Evolutionary conservation across 495 filamentous ascomycete genomes (phyloP).

Genomic region (Friedmanniomyces endolithicus): DNA sequence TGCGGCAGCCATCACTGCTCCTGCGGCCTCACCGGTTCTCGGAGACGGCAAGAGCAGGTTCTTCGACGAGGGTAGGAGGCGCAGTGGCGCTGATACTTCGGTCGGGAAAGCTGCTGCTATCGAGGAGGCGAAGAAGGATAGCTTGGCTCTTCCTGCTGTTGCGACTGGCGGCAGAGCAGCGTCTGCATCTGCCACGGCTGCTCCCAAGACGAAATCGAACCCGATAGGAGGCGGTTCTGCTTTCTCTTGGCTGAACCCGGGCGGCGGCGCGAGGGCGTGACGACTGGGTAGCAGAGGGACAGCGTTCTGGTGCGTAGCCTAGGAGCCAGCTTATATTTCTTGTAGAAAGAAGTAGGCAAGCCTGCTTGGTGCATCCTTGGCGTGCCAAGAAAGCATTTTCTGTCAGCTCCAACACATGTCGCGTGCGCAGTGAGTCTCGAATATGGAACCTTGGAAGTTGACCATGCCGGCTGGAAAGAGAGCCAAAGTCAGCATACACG

Average conservation of each 20-base stretch:
- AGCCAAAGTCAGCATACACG: too few species aligned
- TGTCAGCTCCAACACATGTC: too few species aligned
- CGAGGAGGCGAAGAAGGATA: constrained; percentile 29
- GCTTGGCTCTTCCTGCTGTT: constrained; percentile 31
- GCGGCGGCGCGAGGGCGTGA: constrained; percentile 2
- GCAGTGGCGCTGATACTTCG: constrained; percentile 10
- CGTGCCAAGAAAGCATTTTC: background rate
- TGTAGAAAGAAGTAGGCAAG: background rate
- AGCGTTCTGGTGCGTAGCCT: too few species aligned
- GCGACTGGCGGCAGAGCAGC: constrained; percentile 36
- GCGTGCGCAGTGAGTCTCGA: too few species aligned
- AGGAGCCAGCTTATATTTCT: background rate
- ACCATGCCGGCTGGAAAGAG: too few species aligned
- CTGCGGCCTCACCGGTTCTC: background rate
- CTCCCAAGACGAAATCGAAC: constrained; percentile 39
- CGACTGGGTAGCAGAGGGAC: background rate
- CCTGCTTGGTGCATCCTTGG: background rate
- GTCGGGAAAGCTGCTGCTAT: constrained; percentile 18
- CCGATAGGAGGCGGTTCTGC: constrained; percentile 87
- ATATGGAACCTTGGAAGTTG: too few species aligned
- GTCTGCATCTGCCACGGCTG: background rate
- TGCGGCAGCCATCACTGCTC: constrained; percentile 1
- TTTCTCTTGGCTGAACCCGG: constrained; percentile 77
- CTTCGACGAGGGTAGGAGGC: constrained; percentile 30
- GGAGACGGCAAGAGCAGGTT: constrained; percentile 28